phyloP scores from a whole-genome alignment of 202 grass and related monocot species.

The Zoysia matrella region DNA sequence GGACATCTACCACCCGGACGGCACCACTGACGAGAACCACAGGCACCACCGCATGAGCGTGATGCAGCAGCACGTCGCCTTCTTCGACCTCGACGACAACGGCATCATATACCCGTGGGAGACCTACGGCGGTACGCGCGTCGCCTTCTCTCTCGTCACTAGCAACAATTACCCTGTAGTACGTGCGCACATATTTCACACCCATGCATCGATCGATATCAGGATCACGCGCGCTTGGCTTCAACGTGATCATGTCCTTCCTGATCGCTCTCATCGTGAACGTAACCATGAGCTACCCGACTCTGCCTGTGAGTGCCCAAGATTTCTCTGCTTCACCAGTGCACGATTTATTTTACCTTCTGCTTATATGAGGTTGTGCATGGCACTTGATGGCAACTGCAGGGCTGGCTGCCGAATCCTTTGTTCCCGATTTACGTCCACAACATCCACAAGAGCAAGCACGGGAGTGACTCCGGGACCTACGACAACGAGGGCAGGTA shows the following conservation, averaged over 20 bases:
- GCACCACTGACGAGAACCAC: constrained; percentile 50
- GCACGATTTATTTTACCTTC: too few relatives aligned
- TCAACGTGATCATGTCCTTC: constrained; percentile 70
- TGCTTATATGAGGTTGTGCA: too few relatives aligned
- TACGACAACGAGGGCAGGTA: constrained; percentile 84
- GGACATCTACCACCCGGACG: constrained; percentile 83
- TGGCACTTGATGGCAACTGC: background rate
- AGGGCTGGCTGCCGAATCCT: constrained; percentile 74
- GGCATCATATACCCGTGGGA: constrained; percentile 92
- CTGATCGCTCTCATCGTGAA: constrained; percentile 62
- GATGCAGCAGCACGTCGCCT: constrained; percentile 88
- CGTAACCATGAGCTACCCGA: constrained; percentile 66
- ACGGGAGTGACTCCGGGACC: constrained; percentile 66
- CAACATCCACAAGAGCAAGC: constrained; percentile 86
- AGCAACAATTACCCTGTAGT: too few relatives aligned
- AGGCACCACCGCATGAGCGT: constrained; percentile 68
- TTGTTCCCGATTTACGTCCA: constrained; percentile 84
- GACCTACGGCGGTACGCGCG: constrained; percentile 59
- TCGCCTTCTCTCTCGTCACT: too few relatives aligned
- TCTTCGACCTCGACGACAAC: constrained; percentile 81
- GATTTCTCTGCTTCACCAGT: background rate
- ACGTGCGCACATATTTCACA: too few relatives aligned
- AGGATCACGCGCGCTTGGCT: constrained; percentile 77
- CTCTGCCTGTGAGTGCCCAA: constrained; percentile 59
- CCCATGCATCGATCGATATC: background rate